Percentiles rank a stretch among this genome's conserved stretches.
phyloP scores from a whole-genome alignment of 2,329 filamentous ascomycete genomes.

The Xylariaceae sp. region DNA sequence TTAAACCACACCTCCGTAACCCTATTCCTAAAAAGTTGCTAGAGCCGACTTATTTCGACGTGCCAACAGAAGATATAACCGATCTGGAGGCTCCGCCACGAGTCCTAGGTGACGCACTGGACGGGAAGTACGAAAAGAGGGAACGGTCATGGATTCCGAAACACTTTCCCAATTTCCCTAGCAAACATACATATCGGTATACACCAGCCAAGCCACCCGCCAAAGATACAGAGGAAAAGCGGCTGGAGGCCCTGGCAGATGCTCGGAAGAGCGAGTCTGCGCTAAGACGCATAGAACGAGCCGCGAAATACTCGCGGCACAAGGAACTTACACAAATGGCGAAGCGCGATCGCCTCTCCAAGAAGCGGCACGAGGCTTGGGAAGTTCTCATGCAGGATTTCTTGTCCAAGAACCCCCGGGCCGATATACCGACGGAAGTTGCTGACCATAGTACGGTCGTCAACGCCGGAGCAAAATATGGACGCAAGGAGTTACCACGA shows the following conservation, averaged over 20 bases:
- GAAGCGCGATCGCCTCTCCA: slow-evolving; percentile 46
- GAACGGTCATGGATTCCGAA: slow-evolving; percentile 52
- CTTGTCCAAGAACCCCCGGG: slow-evolving; percentile 36
- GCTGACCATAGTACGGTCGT: slow-evolving; percentile 62
- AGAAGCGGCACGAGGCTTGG: slow-evolving; percentile 55
- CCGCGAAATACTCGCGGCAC: slow-evolving; percentile 59
- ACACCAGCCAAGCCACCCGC: slow-evolving; percentile 41
- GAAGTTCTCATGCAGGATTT: slow-evolving; percentile 56
- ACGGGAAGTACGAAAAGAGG: slow-evolving; percentile 53
- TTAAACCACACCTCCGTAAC: slow-evolving; percentile 53
- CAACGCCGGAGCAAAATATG: slow-evolving; percentile 49
- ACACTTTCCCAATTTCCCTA: slow-evolving; percentile 57
- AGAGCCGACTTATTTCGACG: slow-evolving; percentile 36
- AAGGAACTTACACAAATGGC: slow-evolving; percentile 57
- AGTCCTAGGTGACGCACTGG: slow-evolving; percentile 50
- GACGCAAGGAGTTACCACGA: slow-evolving; percentile 49
- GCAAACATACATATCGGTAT: slow-evolving; percentile 58
- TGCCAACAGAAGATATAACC: slow-evolving; percentile 36
- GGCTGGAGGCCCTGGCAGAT: slow-evolving; percentile 54
- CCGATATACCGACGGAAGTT: slow-evolving; percentile 43
- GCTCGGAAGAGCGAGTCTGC: slow-evolving; percentile 60
- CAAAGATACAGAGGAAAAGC: slow-evolving; percentile 51
- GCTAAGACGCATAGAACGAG: slow-evolving; percentile 52
- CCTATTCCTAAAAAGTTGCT: slow-evolving; percentile 42
- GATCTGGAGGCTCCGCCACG: slow-evolving; percentile 39